Evolutionary conservation across 1,284 basidiomycete genomes (phyloP).

Genomic region (Rhodotorula sp.): DNA sequence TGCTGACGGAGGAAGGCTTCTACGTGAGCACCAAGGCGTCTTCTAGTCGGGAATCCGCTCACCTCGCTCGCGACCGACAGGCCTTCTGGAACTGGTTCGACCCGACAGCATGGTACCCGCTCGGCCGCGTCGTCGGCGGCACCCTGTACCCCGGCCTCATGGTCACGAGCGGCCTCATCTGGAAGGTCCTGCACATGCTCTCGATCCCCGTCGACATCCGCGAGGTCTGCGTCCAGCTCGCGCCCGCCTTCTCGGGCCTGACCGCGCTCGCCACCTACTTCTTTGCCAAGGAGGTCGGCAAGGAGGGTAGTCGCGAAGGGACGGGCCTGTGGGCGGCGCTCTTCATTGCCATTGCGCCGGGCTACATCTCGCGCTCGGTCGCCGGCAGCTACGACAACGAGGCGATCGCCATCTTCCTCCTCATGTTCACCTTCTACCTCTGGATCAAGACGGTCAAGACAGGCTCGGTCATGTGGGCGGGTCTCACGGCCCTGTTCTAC

Average conservation of each 20-base stretch:
- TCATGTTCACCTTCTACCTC: conserved; percentile 97
- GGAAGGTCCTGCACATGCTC: conserved; percentile 81
- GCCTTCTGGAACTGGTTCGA: conserved; percentile 99
- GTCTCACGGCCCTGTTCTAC: conserved; percentile 90
- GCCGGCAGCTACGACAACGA: conserved; percentile 99
- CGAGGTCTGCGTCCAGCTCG: conserved; percentile 94
- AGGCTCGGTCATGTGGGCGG: conserved; percentile 89
- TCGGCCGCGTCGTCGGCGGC: conserved; percentile 95
- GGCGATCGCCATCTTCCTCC: conserved; percentile 98
- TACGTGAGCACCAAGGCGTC: conserved; percentile 64
- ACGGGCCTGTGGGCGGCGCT: conserved; percentile 96
- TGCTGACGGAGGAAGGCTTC: conserved; percentile 88
- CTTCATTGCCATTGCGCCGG: conserved; percentile 96
- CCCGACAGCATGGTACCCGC: conserved; percentile 86
- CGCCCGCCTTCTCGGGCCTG: conserved; percentile 92
- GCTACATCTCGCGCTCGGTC: conserved; percentile 97
- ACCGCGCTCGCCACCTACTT: conserved; percentile 68
- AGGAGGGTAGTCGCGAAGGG: conserved; percentile 59
- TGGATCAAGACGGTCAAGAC: conserved; percentile 98
- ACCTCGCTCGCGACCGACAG: conserved; percentile 54
- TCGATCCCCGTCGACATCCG: conserved; percentile 97
- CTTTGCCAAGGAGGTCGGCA: conserved; percentile 85
- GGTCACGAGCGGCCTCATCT: conserved; percentile 96
- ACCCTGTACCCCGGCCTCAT: conserved; percentile 98
- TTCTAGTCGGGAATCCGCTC: not conserved